Evolutionary conservation across 768 basidiomycete species (phyloP), one percentile per base, ranked within the genome.

Genomic region (Lactarius psammicola): DNA sequence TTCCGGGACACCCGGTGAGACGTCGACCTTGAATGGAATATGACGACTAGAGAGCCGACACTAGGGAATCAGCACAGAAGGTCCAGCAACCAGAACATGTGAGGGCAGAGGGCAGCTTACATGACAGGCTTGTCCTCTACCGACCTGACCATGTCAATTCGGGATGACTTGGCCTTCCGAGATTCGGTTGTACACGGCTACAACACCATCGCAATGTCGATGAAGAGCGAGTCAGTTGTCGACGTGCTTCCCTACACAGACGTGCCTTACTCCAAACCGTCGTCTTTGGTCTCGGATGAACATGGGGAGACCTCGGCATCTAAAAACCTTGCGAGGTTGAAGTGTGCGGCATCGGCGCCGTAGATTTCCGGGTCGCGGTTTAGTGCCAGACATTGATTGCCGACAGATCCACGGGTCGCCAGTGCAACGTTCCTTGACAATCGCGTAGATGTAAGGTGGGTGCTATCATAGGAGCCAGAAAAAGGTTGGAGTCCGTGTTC

Each of bases 401-500:
- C 67, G 18, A 68, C 44, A 18, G 67, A 18, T 61, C 64, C 44
- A 65, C 64, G 11, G 67, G 64, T 28, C 56, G 46, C 67, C 67
- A 58, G 13, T 59, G 63, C n/a, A 68, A 23, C 20, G 63, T 59
- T 68, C 67, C 42, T 68, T 68, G 54, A 68, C 64, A 64, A 68
- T 62, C 15, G 64, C 67, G 8, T 59, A 56, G 23, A 65, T 53
- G 38, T 68, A 62, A 23, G 59, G 64, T 15, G 61, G 31, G 31
- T 65, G 63, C 36, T n/a, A n/a, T n/a, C n/a, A n/a, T n/a, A n/a
- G n/a, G n/a, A n/a, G n/a, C n/a, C n/a, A n/a, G n/a, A n/a, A n/a
- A n/a, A n/a, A n/a, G n/a, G n/a, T n/a, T n/a, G n/a, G n/a, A n/a
- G n/a, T n/a, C n/a, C n/a, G n/a, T n/a, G n/a, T n/a, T n/a, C n/a